Conservation (phyloP, 495 filamentous ascomycete species). For the Eremomyces bilateralis region DNA sequence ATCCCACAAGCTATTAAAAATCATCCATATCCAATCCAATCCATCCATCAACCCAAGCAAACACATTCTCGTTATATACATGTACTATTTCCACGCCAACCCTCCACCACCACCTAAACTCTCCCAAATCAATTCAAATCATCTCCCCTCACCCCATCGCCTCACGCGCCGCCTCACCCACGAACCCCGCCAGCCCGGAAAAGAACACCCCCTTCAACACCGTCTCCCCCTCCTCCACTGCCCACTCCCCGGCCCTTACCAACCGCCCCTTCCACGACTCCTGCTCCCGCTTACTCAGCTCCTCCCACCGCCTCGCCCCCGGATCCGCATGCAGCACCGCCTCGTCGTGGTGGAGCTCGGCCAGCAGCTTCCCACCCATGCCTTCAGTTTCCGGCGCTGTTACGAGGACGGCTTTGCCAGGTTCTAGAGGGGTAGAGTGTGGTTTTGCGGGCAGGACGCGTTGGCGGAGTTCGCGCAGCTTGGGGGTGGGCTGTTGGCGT, state of each 20-base stretch:
- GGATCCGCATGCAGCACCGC: constrained; percentile 24
- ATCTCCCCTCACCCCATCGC: constrained; percentile 1
- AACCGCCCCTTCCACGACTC: constrained; percentile 46
- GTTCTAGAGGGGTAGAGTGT: not conserved
- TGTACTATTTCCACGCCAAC: too few species aligned
- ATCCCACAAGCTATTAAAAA: too few species aligned
- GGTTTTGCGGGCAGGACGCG: constrained; percentile 1
- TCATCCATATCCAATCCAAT: too few species aligned
- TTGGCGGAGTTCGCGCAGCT: not conserved
- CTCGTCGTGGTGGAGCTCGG: constrained; percentile 14
- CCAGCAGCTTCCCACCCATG: too few species aligned
- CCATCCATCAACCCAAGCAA: too few species aligned
- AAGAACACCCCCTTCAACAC: constrained; percentile 59
- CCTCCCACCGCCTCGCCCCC: constrained; percentile 38
- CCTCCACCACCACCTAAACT: too few species aligned
- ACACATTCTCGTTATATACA: too few species aligned
- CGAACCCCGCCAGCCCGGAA: constrained; percentile 36
- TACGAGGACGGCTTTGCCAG: not conserved
- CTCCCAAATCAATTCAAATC: too few species aligned
- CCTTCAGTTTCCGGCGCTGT: too few species aligned
- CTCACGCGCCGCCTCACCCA: constrained; percentile 26
- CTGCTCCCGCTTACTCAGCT: constrained; percentile 34
- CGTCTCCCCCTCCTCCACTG: constrained; percentile 44
- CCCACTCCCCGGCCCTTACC: constrained; percentile 50
- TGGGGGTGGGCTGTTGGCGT: not conserved